These are phyloP conservation scores for Myrica gale DNA, from an alignment of 306 rosid species.

Conservation along the genomic window DNA sequence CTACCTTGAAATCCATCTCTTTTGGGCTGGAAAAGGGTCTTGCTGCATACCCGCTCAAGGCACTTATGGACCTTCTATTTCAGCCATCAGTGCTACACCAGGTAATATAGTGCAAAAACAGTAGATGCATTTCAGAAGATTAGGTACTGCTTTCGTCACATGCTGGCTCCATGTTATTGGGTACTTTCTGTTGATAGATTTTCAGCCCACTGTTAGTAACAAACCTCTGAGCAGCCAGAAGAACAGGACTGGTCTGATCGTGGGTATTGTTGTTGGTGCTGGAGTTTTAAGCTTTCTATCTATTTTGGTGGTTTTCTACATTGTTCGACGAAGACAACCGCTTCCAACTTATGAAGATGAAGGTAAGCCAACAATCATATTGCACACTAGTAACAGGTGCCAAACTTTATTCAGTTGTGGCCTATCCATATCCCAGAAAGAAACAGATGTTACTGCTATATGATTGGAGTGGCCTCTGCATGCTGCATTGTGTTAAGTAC, in stretches of 20 bases:
- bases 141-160: slow-evolving; percentile 3
- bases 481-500: not conserved
- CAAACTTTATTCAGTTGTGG: not conserved
- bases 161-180: slow-evolving; percentile 11
- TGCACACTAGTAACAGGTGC: not conserved
- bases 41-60: slow-evolving; percentile 65
- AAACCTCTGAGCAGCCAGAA: slow-evolving; percentile 42
- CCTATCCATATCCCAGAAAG: not conserved
- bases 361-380: slow-evolving; percentile 40
- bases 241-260: slow-evolving; percentile 49
- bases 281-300: slow-evolving; percentile 44
- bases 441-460: not conserved
- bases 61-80: slow-evolving; percentile 71
- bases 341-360: slow-evolving; percentile 32
- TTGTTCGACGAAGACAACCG: slow-evolving; percentile 46
- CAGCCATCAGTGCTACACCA: slow-evolving; percentile 71
- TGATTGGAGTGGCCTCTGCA: not conserved
- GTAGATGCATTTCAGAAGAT: slow-evolving; percentile 3
- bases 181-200: slow-evolving; percentile 45
- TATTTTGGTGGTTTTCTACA: slow-evolving; percentile 30
- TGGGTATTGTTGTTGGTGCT: slow-evolving; percentile 62
- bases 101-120: slow-evolving; percentile 38
- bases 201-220: slow-evolving; percentile 55
- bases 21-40: slow-evolving; percentile 93
- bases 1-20: slow-evolving; percentile 70